These are phyloP conservation scores for Mortierella sp. DNA, from an alignment of 371 early-diverging fungal species.

Conservation along the genomic window DNA sequence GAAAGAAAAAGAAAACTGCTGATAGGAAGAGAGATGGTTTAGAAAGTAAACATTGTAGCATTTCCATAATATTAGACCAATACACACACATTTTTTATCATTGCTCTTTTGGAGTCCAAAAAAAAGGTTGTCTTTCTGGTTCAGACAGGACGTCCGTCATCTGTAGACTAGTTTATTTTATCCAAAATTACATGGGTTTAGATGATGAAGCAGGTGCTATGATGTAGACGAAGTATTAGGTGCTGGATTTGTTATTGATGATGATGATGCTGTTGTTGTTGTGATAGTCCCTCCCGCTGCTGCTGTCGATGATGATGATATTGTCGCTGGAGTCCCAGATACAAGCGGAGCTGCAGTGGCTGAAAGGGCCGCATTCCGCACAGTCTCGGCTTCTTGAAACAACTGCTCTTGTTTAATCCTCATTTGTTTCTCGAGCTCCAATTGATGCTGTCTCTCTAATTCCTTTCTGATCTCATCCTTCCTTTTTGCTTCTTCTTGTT, in stretches of 20 bases:
- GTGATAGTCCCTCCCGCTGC: too few species aligned
- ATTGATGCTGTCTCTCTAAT: conserved; percentile 22
- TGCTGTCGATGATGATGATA: background rate
- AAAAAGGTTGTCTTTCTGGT: too few species aligned
- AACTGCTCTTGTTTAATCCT: conserved; percentile 33
- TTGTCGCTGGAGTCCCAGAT: background rate
- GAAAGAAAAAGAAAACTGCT: background rate
- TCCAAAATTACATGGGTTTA: background rate
- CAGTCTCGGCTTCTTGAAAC: conserved; percentile 10
- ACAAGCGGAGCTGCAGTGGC: background rate
- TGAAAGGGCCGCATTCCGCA: background rate
- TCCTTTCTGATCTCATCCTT: conserved; percentile 17
- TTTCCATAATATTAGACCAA: too few species aligned
- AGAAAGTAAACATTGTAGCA: too few species aligned
- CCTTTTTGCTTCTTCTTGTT: conserved; percentile 10
- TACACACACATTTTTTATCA: too few species aligned
- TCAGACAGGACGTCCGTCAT: too few species aligned
- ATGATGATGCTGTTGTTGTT: background rate
- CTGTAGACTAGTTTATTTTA: conserved; percentile 3
- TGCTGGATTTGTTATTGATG: background rate
- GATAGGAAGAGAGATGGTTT: background rate
- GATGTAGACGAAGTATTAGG: conserved; percentile 3
- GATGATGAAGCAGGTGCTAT: background rate
- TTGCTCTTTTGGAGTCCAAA: too few species aligned
- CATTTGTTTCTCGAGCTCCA: conserved; percentile 41